Evolutionary conservation across 306 rosid species (phyloP), one percentile per base, ranked within the genome.

Genomic region (Rubus idaeus): DNA sequence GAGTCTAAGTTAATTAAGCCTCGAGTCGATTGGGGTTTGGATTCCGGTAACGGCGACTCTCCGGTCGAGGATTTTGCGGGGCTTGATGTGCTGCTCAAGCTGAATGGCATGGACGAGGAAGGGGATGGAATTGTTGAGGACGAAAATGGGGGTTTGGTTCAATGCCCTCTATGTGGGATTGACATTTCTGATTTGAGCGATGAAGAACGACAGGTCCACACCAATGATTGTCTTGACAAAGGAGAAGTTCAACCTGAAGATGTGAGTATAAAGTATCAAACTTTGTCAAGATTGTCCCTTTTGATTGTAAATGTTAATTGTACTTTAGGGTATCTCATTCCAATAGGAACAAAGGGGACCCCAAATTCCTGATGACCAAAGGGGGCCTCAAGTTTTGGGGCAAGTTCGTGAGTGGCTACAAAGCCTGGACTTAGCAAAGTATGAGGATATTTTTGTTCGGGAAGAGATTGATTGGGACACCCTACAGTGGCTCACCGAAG

Each of bases 381-480:
- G 23, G 40, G 78, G 65, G n/a, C 81, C 78, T 81, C 86, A 72
- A 80, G 81, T 41, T 35, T 40, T 62, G 62, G 52, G 74, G 30
- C 83, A 79, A 65, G 80, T 57, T 61, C 74, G 21, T 53, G 79
- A 81, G 77, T 94, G 96, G 97, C 83, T 91, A 26, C 85, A 78
- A 0, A 74, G 70, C 55, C 85, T 91, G 1, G 95, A 96, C 14
- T 89, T 94, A 57, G 90, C 63, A 18, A 91, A 86, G 76, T 94
- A 94, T 42, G 91, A 83, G 70, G 89, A 84, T 67, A 70, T 80
- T 81, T 94, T 94, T 73, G 83, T 85, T 39, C 82, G 87, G 71
- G 98, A 94, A 80, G 98, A 94, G 86, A 89, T 94, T 77, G 96
- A 91, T 75, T 92, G 91, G 95, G 87, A 90, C 17, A 65, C 96